Conservation (phyloP, 2,329 filamentous ascomycete species). For the Penicillium polonicum region DNA sequence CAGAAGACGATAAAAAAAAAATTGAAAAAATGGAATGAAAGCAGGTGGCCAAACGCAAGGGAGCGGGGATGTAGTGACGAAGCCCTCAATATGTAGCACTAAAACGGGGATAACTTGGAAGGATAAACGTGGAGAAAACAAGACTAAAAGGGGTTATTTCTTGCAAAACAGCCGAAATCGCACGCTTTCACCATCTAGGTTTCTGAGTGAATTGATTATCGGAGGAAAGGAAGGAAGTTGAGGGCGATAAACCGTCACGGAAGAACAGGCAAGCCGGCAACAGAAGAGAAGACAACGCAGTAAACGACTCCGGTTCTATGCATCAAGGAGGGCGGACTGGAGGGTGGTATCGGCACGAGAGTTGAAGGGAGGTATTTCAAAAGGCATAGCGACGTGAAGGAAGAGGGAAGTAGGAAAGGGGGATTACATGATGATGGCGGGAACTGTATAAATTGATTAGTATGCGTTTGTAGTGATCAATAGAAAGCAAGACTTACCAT, state of each 20-base stretch:
- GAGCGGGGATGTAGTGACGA: constrained; percentile 16
- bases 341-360: constrained; percentile 27
- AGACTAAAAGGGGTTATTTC: constrained; percentile 25
- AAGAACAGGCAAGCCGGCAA: constrained; percentile 19
- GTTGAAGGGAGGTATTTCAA: constrained; percentile 22
- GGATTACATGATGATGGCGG: constrained; percentile 51
- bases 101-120: constrained; percentile 7
- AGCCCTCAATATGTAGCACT: constrained; percentile 8
- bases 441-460: constrained; percentile 34
- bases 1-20: constrained; percentile 16
- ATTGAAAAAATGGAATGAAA: constrained; percentile 10
- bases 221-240: constrained; percentile 20
- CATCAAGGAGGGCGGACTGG: constrained; percentile 29
- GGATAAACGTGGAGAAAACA: constrained; percentile 13
- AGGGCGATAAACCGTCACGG: constrained; percentile 18
- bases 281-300: constrained; percentile 30
- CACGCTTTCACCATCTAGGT: constrained; percentile 36
- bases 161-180: constrained; percentile 21
- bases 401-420: constrained; percentile 9
- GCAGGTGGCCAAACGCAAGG: constrained; percentile 13
- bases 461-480: background rate
- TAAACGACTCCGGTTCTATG: constrained; percentile 42
- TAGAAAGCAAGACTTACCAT: constrained; percentile 54
- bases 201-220: constrained; percentile 22
- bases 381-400: constrained; percentile 31